Evolutionary conservation across 2,329 filamentous ascomycete genomes (phyloP).

Genomic region (Coniella vitis): DNA sequence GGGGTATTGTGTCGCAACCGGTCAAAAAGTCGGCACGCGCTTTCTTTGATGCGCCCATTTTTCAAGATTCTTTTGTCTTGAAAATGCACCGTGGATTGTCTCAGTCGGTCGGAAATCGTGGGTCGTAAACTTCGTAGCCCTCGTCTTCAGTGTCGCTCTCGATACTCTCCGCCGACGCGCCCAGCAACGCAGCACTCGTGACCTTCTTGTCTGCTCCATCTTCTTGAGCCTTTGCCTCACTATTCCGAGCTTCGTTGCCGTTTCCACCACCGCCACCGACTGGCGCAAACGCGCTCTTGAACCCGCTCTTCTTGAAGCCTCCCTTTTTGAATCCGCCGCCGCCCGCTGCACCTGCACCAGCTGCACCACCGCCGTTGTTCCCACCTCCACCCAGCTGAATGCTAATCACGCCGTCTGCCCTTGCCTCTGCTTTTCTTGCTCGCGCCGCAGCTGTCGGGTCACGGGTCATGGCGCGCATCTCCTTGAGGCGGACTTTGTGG

Average conservation of each 20-base stretch:
- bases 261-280: slow-evolving; percentile 42
- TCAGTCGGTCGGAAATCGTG: slow-evolving; percentile 54
- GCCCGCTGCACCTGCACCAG: slow-evolving; percentile 24
- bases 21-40: too few species aligned
- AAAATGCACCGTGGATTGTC: too few species aligned
- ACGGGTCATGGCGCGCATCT: slow-evolving; percentile 78
- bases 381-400: slow-evolving; percentile 50
- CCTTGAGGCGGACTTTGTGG: slow-evolving; percentile 82
- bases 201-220: slow-evolving; percentile 21
- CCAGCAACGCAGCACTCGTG: slow-evolving; percentile 18
- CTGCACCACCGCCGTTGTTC: slow-evolving; percentile 22
- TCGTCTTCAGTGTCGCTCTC: slow-evolving; percentile 65
- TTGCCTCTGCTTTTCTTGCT: slow-evolving; percentile 63
- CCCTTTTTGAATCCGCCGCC: slow-evolving; percentile 61
- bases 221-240: slow-evolving; percentile 18
- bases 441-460: slow-evolving; percentile 60
- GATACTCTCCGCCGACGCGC: slow-evolving; percentile 12
- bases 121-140: slow-evolving; percentile 63
- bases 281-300: slow-evolving; percentile 67
- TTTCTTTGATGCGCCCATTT: too few species aligned
- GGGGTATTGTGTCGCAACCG: too few species aligned
- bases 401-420: slow-evolving; percentile 61
- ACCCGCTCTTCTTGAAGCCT: slow-evolving; percentile 76
- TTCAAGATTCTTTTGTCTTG: too few species aligned
- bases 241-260: slow-evolving; percentile 31